Evolutionary conservation across 768 basidiomycete species (phyloP), one percentile per base, ranked within the genome.

Genomic region (Boletus reticulatus): DNA sequence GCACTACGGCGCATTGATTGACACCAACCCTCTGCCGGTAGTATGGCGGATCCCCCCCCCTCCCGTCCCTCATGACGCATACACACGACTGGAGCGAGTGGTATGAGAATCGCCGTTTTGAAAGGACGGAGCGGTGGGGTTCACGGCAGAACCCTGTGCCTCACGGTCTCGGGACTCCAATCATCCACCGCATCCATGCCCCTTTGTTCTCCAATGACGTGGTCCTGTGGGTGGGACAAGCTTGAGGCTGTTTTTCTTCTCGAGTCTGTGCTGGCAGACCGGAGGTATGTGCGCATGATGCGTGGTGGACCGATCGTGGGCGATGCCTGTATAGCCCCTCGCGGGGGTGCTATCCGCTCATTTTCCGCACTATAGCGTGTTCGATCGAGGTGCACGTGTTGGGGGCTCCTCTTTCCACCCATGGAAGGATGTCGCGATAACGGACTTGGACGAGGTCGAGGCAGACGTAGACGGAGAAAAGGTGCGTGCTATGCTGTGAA

Each of bases 301-400:
- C 34, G 27, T 43, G 42, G 50, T 22, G 46, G 31, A 48, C 43
- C 31, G 53, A 48, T 53, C 46, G 14, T 20, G 19, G 53, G 46
- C 53, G 39, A 53, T 53, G 53, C 53, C 6, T 39, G 53, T 34
- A 53, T 27, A 47, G 53, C 53, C 53, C 39, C 38, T 19, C 5
- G n/a, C 39, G 38, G 31, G 24, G 20, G 16, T 17, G 27, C 9
- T 19, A 47, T 43, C 39, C 7, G 12, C 51, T 52, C 10, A 37
- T 42, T 52, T n/a, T 19, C 51, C 51, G 51, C 50, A 13, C 6
- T 27, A 12, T 52, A 17, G 34, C 17, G 34, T 37, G 42, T 36
- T 43, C 32, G 10, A 52, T 43, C 51, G 20, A 6, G 53, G 22
- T 27, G 39, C 45, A 48, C 53, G 53, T 36, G 52, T 53, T 4